A percentile compares a stretch with the other conserved stretches of the same genome.
phyloP scores from a whole-genome alignment of 805 yeast species.

The Phaffomyces thermotolerans region DNA sequence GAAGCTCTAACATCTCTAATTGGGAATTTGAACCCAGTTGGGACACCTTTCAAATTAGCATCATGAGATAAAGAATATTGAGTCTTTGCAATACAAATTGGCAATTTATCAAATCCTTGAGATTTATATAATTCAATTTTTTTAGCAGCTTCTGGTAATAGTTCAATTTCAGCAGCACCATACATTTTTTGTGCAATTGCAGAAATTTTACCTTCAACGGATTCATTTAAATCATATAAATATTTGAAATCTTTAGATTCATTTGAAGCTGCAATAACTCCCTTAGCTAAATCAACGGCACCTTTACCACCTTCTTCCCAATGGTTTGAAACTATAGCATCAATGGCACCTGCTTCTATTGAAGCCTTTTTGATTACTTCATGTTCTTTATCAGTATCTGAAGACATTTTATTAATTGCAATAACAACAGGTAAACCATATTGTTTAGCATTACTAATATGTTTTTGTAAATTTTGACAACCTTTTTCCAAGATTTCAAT shows the following conservation, averaged over 20 bases:
- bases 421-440: conserved; percentile 92
- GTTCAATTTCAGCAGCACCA: conserved; percentile 82
- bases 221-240: conserved; percentile 61
- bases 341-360: conserved; percentile 84
- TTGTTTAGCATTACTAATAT: conserved; percentile 74
- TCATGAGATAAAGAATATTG: conserved; percentile 82
- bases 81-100: conserved; percentile 81
- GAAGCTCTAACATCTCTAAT: conserved; percentile 73
- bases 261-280: conserved; percentile 68
- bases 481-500: conserved; percentile 72
- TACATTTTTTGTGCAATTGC: conserved; percentile 84
- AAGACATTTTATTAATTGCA: conserved; percentile 81
- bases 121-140: conserved; percentile 63
- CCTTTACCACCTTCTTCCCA: conserved; percentile 97
- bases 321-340: conserved; percentile 85
- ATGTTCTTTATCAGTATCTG: conserved; percentile 78
- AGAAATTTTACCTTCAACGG: conserved; percentile 74
- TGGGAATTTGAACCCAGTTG: conserved; percentile 72
- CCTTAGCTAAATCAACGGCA: conserved; percentile 74
- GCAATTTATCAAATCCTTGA: conserved; percentile 73
- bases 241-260: conserved; percentile 45
- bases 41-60: conserved; percentile 77
- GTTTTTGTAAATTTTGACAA: conserved; percentile 83
- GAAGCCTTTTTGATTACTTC: conserved; percentile 76
- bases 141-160: conserved; percentile 70